Evolutionary conservation across 163 green algal species (phyloP).

Genomic region (Chlorella variabilis): DNA sequence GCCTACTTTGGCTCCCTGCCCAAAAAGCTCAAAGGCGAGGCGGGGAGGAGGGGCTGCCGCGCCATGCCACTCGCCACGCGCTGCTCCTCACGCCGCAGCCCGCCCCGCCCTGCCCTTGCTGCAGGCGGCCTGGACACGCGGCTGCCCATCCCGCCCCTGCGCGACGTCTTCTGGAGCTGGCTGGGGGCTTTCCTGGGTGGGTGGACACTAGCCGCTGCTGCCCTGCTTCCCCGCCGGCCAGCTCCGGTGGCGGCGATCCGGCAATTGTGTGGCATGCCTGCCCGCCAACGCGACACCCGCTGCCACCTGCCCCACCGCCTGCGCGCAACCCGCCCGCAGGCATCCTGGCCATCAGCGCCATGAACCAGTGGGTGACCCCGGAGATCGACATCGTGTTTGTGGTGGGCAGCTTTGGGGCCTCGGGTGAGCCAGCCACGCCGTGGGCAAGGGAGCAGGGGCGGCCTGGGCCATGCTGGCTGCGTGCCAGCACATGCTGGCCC

Average conservation of each 20-base stretch:
- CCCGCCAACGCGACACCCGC: neutral
- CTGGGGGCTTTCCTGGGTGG: constrained; percentile 82
- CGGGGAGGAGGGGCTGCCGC: neutral
- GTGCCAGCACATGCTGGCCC: no score
- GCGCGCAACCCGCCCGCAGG: neutral
- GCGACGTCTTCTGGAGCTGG: constrained; percentile 39
- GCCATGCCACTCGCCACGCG: no score
- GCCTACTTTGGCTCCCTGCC: constrained; percentile 23
- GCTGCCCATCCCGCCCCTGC: constrained; percentile 27
- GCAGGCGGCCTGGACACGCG: constrained; percentile 45
- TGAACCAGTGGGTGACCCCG: constrained; percentile 39
- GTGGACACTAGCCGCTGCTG: constrained; percentile 9
- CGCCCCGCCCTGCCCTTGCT: neutral
- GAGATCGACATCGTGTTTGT: constrained; percentile 38
- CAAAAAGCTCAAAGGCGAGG: constrained; percentile 28
- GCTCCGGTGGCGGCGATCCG: no score
- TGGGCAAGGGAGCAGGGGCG: no score
- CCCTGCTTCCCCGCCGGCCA: neutral
- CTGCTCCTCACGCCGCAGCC: no score
- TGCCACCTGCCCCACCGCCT: neutral
- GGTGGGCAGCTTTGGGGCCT: constrained; percentile 39
- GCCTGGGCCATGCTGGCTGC: no score
- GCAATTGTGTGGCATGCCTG: neutral
- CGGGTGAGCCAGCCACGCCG: neutral
- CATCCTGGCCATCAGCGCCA: constrained; percentile 27